Evolutionary conservation across 2,329 filamentous ascomycete species (phyloP).

Genomic region (Aureobasidium sp.): DNA sequence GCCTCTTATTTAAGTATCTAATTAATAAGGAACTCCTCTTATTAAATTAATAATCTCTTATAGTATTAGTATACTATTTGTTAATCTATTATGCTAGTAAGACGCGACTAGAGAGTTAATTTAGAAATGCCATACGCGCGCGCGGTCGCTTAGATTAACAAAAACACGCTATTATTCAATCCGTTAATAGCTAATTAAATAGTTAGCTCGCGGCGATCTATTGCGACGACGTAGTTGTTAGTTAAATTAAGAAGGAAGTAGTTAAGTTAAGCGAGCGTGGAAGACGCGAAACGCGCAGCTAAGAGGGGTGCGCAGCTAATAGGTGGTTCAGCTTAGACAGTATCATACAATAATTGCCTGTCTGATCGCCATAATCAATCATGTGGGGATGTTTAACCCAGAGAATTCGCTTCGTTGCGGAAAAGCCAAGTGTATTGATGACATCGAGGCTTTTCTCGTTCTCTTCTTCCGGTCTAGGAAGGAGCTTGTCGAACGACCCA

Average conservation of each 20-base stretch:
- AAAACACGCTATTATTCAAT: no score
- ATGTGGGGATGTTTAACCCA: neutral
- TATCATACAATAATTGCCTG: neutral
- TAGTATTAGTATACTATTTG: neutral
- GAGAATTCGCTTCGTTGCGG: no score
- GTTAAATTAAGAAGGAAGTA: neutral
- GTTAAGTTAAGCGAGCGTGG: neutral
- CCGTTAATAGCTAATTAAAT: no score
- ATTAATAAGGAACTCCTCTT: conserved; percentile 5
- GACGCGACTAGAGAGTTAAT: neutral
- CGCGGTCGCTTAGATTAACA: no score
- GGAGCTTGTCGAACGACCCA: neutral
- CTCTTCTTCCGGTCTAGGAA: neutral
- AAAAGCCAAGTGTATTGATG: neutral
- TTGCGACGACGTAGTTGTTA: neutral
- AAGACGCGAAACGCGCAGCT: neutral
- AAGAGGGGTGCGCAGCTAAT: neutral
- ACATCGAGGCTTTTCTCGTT: neutral
- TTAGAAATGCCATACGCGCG: neutral
- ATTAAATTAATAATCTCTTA: neutral
- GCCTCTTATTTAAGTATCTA: conserved; percentile 3
- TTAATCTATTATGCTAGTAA: neutral
- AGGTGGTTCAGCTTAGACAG: neutral
- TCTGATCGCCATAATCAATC: neutral
- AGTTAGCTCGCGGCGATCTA: neutral